Base-by-base conservation (phyloP, 345 rosid species). In the Trapa incisa region DNA sequence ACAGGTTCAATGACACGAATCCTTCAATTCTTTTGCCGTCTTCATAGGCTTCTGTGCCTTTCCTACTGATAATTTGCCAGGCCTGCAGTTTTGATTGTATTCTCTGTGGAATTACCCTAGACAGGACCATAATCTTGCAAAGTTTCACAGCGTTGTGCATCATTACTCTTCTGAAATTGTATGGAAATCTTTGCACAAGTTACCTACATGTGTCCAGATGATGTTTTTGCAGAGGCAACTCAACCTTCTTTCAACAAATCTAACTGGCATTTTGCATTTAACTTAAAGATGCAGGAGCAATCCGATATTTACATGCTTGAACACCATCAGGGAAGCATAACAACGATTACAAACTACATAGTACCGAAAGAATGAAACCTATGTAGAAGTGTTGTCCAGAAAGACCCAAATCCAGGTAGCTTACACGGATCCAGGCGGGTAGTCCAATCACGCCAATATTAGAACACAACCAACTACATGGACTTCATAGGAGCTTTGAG, bases 401-500 rank as follows among this genome's bases (percentile, higher is more conserved):
- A 17, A 58, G 37, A 32, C 63, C 63, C 63, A 2, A 32, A 8
- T 36, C 37, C 33, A 29, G 16, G 33, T 58, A 58, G 63, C 63
- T 22, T 10, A 9, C 63, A 58, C 38, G 35, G 15, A 35, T 3
- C 63, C 8, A 5, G 60, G 35, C 10, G 35, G n/a, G 60, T n/a
- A n/a, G 33, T 54, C 60, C 60, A 54, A 54, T 22, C 60, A 54
- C 35, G 8, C 0, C 63, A 32, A 58, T 38, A 58, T 22, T 29
- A 58, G 36, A 58, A 35, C 63, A 58, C 8, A 11, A 58, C 63
- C 37, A 8, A 58, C 37, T 8, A 11, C 37, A 32, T 58, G 63
- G 60, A 54, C 60, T 70, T 88, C 85, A 93, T 61, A 89, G 82
- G 72, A 94, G 88, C 86, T 94, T 89, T 60, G 96, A 87, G 72